Evolutionary conservation across 805 yeast genomes (phyloP).

Genomic region (Alloascoidea africana): DNA sequence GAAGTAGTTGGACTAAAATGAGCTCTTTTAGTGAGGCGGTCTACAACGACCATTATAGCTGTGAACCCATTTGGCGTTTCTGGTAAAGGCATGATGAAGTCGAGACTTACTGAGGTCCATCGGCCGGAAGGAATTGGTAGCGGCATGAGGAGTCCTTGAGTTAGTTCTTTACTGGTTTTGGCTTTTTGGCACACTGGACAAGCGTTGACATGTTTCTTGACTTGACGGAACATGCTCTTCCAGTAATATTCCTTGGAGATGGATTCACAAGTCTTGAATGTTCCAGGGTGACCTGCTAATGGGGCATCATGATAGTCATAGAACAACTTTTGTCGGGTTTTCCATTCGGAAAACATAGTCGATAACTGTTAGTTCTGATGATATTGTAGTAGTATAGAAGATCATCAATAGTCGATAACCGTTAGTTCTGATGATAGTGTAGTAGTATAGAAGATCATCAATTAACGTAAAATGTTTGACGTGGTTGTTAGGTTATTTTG

Average conservation of each 20-base stretch:
- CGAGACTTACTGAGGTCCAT: constrained; percentile 7
- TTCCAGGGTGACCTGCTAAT: constrained; percentile 3
- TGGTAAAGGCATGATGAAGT: constrained; percentile 8
- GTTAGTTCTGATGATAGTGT: no score
- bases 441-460: no score
- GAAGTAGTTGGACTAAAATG: constrained; percentile 8
- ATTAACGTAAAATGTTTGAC: no score
- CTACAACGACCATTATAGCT: constrained; percentile 9
- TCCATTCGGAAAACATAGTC: no score
- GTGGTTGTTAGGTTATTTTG: no score
- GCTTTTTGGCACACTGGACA: constrained; percentile 7
- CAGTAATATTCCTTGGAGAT: constrained; percentile 3
- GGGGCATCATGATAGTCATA: constrained; percentile 1
- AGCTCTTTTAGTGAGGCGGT: constrained; percentile 10
- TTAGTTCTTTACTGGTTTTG: constrained; percentile 2
- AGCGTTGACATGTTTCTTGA: constrained; percentile 3
- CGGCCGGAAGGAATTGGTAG: constrained; percentile 6
- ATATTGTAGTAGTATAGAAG: no score
- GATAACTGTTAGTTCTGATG: no score
- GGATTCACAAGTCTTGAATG: constrained; percentile 1
- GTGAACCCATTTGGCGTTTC: constrained; percentile 5
- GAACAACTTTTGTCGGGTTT: background rate
- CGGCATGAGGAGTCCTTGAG: constrained; percentile 6
- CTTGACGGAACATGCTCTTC: constrained; percentile 3
- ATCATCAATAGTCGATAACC: no score